These are phyloP conservation scores for Picea mariana DNA, from an alignment of 83 land plant species.

Conservation along the genomic window DNA sequence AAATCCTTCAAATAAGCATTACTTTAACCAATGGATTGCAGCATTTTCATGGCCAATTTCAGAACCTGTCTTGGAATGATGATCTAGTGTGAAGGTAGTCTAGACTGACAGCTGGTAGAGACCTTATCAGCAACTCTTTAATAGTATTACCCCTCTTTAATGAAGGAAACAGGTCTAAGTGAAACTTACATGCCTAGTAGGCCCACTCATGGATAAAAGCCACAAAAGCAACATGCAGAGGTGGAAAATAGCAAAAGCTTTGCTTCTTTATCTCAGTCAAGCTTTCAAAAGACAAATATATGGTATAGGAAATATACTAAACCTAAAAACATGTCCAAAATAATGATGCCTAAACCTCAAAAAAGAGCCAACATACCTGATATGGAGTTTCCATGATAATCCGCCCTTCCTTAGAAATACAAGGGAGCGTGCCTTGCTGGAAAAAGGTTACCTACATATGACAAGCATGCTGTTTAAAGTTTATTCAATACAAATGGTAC, in stretches of 20 bases:
- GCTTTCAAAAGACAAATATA: neutral
- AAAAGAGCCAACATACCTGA: conserved; percentile 37
- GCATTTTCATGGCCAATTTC: neutral
- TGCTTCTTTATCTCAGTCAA: neutral
- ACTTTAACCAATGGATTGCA: neutral
- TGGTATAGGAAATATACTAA: neutral
- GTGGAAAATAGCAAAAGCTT: neutral
- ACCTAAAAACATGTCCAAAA: neutral
- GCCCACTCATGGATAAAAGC: neutral
- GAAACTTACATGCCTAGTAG: neutral
- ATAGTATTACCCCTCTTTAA: too few species aligned
- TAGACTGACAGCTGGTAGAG: too few species aligned
- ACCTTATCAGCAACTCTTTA: too few species aligned
- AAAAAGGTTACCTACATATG: conserved; percentile 73
- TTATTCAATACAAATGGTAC: neutral
- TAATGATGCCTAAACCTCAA: neutral
- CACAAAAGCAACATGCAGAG: neutral
- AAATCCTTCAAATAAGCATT: neutral
- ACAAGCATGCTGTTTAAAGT: conserved; percentile 5
- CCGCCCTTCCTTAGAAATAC: conserved; percentile 80
- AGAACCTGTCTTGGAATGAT: neutral
- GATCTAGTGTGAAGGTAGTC: neutral
- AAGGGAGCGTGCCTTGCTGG: conserved; percentile 93
- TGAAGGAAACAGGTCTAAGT: neutral
- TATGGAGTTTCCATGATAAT: conserved; percentile 87